Conservation (phyloP, 495 filamentous ascomycete genomes). For the Aspergillus cristatus region DNA sequence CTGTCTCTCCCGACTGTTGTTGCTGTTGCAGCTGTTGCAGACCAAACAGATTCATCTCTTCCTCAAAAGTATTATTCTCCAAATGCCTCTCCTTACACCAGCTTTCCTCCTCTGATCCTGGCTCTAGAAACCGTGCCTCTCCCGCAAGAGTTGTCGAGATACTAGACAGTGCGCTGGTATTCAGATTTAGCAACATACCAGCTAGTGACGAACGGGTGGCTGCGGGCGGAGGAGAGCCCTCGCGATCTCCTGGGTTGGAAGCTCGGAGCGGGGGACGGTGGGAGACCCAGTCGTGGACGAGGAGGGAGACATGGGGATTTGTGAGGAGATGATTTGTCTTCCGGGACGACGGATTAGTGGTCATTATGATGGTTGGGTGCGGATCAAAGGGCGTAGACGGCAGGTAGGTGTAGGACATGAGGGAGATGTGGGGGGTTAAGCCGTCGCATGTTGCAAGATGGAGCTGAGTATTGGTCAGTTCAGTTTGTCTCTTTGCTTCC, state of each 20-base stretch:
- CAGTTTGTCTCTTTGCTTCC: background rate
- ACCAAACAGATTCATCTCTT: slow-evolving; percentile 38
- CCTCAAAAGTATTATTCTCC: slow-evolving; percentile 81
- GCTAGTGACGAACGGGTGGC: slow-evolving; percentile 63
- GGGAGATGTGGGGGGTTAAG: slow-evolving; percentile 81
- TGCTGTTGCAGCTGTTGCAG: slow-evolving; percentile 24
- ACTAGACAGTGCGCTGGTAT: slow-evolving; percentile 75
- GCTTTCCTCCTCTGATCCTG: slow-evolving; percentile 65
- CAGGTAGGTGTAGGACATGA: slow-evolving; percentile 99
- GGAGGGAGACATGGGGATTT: slow-evolving; percentile 87
- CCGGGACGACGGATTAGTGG: slow-evolving; percentile 76
- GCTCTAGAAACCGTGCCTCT: slow-evolving; percentile 58
- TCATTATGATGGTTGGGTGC: slow-evolving; percentile 82
- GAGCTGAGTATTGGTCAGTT: slow-evolving; percentile 46
- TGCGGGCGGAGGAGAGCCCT: slow-evolving; percentile 55
- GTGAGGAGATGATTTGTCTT: slow-evolving; percentile 79
- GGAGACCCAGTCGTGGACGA: slow-evolving; percentile 97
- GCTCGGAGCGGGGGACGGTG: slow-evolving; percentile 78
- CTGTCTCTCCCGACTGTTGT: slow-evolving; percentile 3
- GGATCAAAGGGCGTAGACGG: slow-evolving; percentile 66
- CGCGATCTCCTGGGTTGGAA: slow-evolving; percentile 38
- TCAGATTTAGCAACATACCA: slow-evolving; percentile 75
- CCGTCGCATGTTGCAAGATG: slow-evolving; percentile 84
- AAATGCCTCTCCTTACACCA: slow-evolving; percentile 77
- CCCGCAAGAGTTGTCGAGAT: slow-evolving; percentile 94